Evolutionary conservation across 2,329 filamentous ascomycete genomes (phyloP), one percentile per base, ranked within the genome.

Genomic region (Sclerotinia sclerotiorum): DNA sequence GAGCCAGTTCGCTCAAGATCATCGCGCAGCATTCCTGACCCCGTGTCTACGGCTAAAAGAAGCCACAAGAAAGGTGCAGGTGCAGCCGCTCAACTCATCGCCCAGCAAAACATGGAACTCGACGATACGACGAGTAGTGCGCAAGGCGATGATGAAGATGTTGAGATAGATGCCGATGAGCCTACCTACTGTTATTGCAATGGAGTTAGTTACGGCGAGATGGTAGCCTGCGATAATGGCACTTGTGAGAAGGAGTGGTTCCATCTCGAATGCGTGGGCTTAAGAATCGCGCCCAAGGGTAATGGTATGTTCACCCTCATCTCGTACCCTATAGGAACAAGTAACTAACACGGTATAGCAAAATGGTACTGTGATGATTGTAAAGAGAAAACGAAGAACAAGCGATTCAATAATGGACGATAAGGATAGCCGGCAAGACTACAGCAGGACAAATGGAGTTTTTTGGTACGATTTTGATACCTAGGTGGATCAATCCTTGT

Each of bases 101-200:
- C 74, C 19, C 72, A 73, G 48, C 74, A 75, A 42, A 71, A 70
- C 3, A 79, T 82, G 21, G 80, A 82, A 70, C 81, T 83, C 19
- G 82, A 83, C 67, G 81, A 82, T 69, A 77, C 78, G 2, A 80
- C 78, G 51, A 81, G 79, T 66, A 82, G 80, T 71, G 78, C 79
- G 67, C 80, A 80, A 52, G 80, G 79, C 44, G 81, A 83, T 17
- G 83, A 82, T 32, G 82, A 82, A 1, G 88, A 87, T 17, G 87
- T 88, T 10, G 87, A 90, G 48, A 82, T 84, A 49, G 89, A 90
- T 70, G 87, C 85, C 5, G 87, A 91, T 72, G 91, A 94, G 77
- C 89, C 88, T 49, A 83, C 87, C 19, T 94, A 94, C 78, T 93
- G 91, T 78, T 92, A 92, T 79, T 93, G 91, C 78, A 90, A 93